Percentiles rank a stretch among this genome's conserved stretches.
Conservation (phyloP, 345 rosid genomes). For the Acer negundo region DNA sequence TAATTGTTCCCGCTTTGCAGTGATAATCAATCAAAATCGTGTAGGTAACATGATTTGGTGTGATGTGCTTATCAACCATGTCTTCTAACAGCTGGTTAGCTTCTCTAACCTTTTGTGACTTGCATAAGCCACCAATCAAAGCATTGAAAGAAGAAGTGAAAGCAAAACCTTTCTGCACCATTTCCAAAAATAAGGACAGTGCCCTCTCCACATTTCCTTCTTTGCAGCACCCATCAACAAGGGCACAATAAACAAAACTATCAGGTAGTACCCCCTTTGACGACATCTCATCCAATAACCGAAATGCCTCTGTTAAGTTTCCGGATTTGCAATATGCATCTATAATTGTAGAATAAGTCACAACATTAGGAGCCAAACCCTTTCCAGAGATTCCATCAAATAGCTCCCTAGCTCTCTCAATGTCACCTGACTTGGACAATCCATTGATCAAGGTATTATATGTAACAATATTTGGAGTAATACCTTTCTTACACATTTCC, state of each 20-base stretch:
- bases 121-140: constrained; percentile 64
- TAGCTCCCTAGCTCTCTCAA: constrained; percentile 55
- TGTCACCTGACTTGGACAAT: constrained; percentile 58
- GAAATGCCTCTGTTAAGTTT: constrained; percentile 57
- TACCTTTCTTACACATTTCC: constrained; percentile 55
- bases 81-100: constrained; percentile 46
- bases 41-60: constrained; percentile 66
- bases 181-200: constrained; percentile 46
- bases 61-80: constrained; percentile 39
- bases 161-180: constrained; percentile 51
- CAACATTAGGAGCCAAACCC: constrained; percentile 49
- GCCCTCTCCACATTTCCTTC: constrained; percentile 60
- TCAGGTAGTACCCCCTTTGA: constrained; percentile 59
- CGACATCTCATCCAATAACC: constrained; percentile 61
- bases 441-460: constrained; percentile 67
- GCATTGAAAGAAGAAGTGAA: constrained; percentile 60
- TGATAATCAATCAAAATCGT: constrained; percentile 64
- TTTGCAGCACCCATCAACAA: constrained; percentile 72
- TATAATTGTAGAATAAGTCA: constrained; percentile 69
- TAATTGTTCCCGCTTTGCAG: constrained; percentile 56
- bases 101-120: constrained; percentile 42
- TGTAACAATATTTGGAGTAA: constrained; percentile 60
- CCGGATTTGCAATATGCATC: constrained; percentile 78
- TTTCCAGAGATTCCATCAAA: constrained; percentile 60
- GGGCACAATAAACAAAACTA: constrained; percentile 58